Evolutionary conservation across 2,329 filamentous ascomycete genomes (phyloP), one percentile per base, ranked within the genome.

Genomic region (Dactylellina drechsleri): DNA sequence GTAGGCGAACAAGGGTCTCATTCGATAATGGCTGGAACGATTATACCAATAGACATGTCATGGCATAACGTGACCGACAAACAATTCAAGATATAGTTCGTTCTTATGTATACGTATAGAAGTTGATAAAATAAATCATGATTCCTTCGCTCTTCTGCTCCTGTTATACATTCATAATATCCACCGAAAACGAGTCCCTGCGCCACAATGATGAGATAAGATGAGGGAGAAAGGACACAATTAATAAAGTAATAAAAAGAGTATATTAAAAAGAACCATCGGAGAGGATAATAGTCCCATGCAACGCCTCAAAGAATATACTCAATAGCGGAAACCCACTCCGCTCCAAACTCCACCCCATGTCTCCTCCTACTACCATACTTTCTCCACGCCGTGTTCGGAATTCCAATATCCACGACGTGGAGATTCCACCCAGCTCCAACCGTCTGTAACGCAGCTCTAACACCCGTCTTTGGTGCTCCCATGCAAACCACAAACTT

Each of bases 381-480:
- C 81, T 92, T 92, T 80, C 90, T 90, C 91, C 93, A 96, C 2
- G 93, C 92, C 2, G 91, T 87, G 70, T 92, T 89, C 1, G 89
- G 89, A 13, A 97, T 87, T 0, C 95, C 94, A 77, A 97, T 90
- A 81, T 99, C 95, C 1, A 90, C 92, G 12, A 98, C 87, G 80
- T 89, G 92, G 0, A 98, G 84, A 62, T 90, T 88, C 93, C 93
- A 97, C 71, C 36, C 82, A 0, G 76, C 26, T 6, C 80, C 78
- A 3, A 78, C 71, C 3, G 79, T 79, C 7, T 81, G 77, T 77
- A 97, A 85, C 0, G 91, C 92, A 79, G 92, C 91, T 5, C 97
- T 83, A 1, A 98, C 83, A 0, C 95, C 95, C 1, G 88, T 89
- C 80, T 97, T 93, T 0, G 95, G 94, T 1, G 92, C 93, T 0